Percentiles rank a stretch among this genome's conserved stretches.
These are phyloP conservation scores for Colletotrichum falcatum DNA, from an alignment of 2,329 filamentous ascomycete species.

Conservation along the genomic window DNA sequence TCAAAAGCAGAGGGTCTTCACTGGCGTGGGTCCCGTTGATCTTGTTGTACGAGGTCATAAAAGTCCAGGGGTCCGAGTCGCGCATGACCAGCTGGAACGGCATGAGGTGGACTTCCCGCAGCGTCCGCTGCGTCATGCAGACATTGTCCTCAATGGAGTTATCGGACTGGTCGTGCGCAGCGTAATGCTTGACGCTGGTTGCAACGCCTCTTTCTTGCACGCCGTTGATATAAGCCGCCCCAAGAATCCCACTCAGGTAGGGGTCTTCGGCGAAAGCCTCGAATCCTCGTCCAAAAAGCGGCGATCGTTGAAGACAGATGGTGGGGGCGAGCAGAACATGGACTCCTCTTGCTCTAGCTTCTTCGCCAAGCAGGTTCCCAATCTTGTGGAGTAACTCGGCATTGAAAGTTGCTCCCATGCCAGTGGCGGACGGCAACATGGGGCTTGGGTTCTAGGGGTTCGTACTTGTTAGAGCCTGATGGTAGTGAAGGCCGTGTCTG, in stretches of 20 bases:
- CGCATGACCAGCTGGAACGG: conserved; percentile 69
- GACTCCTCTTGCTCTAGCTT: conserved; percentile 68
- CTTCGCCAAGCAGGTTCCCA: conserved; percentile 70
- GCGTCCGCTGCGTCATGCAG: conserved; percentile 47
- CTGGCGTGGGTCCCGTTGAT: conserved; percentile 68
- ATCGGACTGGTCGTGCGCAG: conserved; percentile 47
- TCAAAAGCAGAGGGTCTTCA: conserved; percentile 63
- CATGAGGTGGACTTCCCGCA: conserved; percentile 64
- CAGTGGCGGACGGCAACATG: conserved; percentile 43
- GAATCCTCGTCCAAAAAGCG: conserved; percentile 61
- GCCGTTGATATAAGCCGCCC: conserved; percentile 57
- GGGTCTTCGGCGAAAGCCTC: conserved; percentile 63
- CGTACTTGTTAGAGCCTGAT: conserved; percentile 12
- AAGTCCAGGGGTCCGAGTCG: conserved; percentile 62
- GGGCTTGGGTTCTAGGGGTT: conserved; percentile 41
- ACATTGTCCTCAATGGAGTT: conserved; percentile 44
- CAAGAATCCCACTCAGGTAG: conserved; percentile 57
- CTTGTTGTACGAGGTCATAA: conserved; percentile 72
- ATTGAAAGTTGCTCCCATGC: conserved; percentile 73
- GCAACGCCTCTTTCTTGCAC: conserved; percentile 57
- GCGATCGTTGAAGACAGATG: conserved; percentile 61
- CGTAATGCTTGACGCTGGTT: conserved; percentile 61
- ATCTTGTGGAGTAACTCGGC: conserved; percentile 65
- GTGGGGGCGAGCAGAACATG: conserved; percentile 78
- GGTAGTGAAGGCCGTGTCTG: not conserved